Percentiles rank a stretch among this genome's conserved stretches.
These are phyloP conservation scores for Cokeromyces recurvatus DNA, from an alignment of 371 early-diverging fungal species.

Conservation along the genomic window DNA sequence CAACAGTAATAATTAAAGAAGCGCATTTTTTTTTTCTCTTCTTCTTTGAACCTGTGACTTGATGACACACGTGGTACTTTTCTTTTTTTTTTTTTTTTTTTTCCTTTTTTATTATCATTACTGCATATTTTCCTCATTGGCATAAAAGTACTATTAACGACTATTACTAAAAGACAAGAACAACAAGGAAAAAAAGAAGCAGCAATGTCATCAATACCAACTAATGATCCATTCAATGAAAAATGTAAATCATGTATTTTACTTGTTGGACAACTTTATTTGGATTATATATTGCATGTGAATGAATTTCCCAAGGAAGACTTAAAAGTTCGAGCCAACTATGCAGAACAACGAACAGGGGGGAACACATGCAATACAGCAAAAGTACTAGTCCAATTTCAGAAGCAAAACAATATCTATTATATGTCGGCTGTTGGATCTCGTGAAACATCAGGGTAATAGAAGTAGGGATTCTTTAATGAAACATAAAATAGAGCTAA, in stretches of 20 bases:
- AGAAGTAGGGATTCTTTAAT: too few species aligned
- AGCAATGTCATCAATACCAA: too few species aligned
- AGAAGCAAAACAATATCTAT: conserved; percentile 16
- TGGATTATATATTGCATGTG: conserved; percentile 50
- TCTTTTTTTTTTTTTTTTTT: conserved; percentile 1
- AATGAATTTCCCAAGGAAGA: conserved; percentile 55
- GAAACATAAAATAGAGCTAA: too few species aligned
- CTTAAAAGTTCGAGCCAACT: conserved; percentile 48
- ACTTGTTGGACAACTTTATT: conserved; percentile 47
- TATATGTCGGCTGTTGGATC: conserved; percentile 50
- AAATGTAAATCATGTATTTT: too few species aligned
- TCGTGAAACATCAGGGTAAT: conserved; percentile 37
- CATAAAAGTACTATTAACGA: too few species aligned
- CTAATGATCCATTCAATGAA: too few species aligned
- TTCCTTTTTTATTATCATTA: too few species aligned
- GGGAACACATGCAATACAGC: conserved; percentile 67
- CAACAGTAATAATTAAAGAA: neutral
- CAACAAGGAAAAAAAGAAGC: neutral
- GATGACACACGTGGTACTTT: neutral
- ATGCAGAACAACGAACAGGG: conserved; percentile 57
- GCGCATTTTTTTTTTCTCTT: too few species aligned
- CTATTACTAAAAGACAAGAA: neutral
- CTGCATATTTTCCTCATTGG: neutral
- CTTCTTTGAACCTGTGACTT: conserved; percentile 17
- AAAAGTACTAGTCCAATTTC: conserved; percentile 49